Percentiles rank a stretch among this genome's conserved stretches.
Conservation (phyloP, 2,329 filamentous ascomycete genomes). For the Acrocalymma vagum region DNA sequence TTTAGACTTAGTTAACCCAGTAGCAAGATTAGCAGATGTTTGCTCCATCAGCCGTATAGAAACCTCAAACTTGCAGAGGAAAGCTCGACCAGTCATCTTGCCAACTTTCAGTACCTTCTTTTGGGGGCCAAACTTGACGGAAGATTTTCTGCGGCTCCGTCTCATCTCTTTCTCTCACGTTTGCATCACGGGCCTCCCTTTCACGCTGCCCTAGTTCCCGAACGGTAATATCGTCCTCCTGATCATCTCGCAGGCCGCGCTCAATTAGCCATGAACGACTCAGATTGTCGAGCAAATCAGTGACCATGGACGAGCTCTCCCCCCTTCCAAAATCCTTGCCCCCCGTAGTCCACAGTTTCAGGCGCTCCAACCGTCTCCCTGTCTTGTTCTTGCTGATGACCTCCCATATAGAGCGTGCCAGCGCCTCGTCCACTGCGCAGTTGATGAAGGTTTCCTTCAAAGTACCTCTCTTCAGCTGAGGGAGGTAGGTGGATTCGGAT, state of each 20-base stretch:
- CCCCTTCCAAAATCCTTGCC: constrained; percentile 9
- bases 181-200: constrained; percentile 9
- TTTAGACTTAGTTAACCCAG: no score
- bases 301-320: not conserved
- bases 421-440: constrained; percentile 27
- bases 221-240: constrained; percentile 19
- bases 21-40: no score
- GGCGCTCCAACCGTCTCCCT: constrained; percentile 21
- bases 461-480: constrained; percentile 12
- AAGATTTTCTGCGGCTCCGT: constrained; percentile 14
- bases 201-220: constrained; percentile 21
- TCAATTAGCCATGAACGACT: constrained; percentile 32
- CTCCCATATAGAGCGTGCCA: constrained; percentile 28
- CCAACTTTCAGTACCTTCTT: constrained; percentile 22
- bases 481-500: no score
- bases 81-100: constrained; percentile 30
- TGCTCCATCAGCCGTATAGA: no score
- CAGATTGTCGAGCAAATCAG: constrained; percentile 10
- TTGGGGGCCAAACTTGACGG: constrained; percentile 18
- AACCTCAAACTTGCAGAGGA: no score
- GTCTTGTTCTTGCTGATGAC: constrained; percentile 20
- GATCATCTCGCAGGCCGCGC: constrained; percentile 19
- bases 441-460: constrained; percentile 24
- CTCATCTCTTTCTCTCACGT: constrained; percentile 1
- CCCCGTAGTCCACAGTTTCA: constrained; percentile 27